These are phyloP conservation scores for Boletus edulis DNA, from an alignment of 768 basidiomycete genomes.

Conservation along the genomic window DNA sequence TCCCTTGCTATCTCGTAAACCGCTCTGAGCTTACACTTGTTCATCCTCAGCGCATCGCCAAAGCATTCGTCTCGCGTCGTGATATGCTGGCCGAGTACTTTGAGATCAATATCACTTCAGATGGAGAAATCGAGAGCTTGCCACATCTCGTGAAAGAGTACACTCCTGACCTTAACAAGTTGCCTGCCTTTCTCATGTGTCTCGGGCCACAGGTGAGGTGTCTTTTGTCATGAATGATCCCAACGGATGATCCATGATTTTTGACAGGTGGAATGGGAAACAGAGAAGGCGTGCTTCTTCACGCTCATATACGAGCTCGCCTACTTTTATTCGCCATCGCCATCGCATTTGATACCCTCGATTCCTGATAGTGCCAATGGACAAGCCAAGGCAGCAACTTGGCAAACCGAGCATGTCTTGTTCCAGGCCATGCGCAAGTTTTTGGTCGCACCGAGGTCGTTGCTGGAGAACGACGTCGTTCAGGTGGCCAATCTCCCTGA, in stretches of 20 bases:
- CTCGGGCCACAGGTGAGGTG: conserved; percentile 79
- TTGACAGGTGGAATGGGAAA: conserved; percentile 80
- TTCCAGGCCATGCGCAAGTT: conserved; percentile 86
- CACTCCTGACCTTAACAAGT: conserved; percentile 85
- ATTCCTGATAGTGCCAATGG: conserved; percentile 33
- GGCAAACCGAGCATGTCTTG: conserved; percentile 89
- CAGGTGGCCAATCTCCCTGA: conserved; percentile 92
- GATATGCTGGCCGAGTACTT: conserved; percentile 96
- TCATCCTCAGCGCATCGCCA: conserved; percentile 53
- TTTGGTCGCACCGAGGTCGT: conserved; percentile 61
- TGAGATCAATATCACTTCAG: conserved; percentile 62
- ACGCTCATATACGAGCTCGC: conserved; percentile 87
- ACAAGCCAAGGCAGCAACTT: conserved; percentile 56
- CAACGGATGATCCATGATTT: not conserved
- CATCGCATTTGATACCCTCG: conserved; percentile 15
- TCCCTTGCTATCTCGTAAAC: not conserved
- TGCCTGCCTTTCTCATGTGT: conserved; percentile 87
- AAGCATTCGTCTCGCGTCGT: conserved; percentile 56
- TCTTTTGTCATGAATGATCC: not conserved
- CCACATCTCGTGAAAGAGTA: conserved; percentile 85
- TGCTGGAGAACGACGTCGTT: conserved; percentile 72
- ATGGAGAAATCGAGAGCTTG: conserved; percentile 69
- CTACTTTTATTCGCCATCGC: conserved; percentile 62
- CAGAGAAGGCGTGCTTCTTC: conserved; percentile 82
- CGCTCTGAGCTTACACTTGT: not conserved